Evolutionary conservation across 306 rosid genomes (phyloP).

Genomic region (Castanea mollissima): DNA sequence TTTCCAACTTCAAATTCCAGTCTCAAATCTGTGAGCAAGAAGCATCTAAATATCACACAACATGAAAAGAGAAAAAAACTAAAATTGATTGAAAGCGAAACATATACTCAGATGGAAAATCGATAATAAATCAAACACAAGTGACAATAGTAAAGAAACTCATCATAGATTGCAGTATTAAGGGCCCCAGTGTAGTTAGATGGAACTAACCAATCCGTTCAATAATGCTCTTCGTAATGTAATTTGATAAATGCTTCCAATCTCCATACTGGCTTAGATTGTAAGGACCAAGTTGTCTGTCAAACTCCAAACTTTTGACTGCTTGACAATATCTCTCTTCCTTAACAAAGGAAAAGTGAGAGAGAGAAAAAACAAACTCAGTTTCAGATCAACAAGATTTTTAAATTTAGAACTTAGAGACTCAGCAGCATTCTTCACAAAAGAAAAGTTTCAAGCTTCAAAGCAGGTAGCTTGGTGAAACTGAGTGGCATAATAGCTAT

Average conservation of each 20-base stretch:
- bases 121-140: not conserved
- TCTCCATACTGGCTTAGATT: conserved; percentile 57
- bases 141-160: not conserved
- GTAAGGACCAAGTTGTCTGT: conserved; percentile 85
- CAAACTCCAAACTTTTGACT: conserved; percentile 75
- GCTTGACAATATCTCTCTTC: conserved; percentile 67
- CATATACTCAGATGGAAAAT: not conserved
- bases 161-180: not conserved
- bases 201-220: conserved; percentile 55
- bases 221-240: conserved; percentile 49
- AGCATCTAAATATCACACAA: no score
- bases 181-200: conserved; percentile 23
- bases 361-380: not conserved
- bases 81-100: not conserved
- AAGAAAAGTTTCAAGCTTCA: no score
- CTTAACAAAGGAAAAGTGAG: conserved; percentile 27
- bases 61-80: not conserved
- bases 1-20: no score
- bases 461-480: no score
- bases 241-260: conserved; percentile 75
- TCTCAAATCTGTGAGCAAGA: no score
- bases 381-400: not conserved
- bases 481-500: no score
- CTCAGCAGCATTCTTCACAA: no score
- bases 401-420: no score